Evolutionary conservation across 2,329 filamentous ascomycete species (phyloP).

Genomic region (Chlorencoelia australis): DNA sequence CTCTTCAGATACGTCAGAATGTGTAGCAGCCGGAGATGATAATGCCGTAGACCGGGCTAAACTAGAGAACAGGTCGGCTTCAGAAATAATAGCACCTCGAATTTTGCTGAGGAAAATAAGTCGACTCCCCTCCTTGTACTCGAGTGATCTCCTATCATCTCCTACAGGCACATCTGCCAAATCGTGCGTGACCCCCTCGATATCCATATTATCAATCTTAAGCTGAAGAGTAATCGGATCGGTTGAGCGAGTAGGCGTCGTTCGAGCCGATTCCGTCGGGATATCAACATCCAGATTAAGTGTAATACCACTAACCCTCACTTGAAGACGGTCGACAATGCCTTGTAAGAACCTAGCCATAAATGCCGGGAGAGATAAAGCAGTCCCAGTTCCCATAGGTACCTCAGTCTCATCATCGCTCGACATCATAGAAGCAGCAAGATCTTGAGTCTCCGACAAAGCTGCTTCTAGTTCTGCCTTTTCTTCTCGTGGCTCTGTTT

Average conservation of each 20-base stretch:
- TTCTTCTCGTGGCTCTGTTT: constrained; percentile 57
- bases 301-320: constrained; percentile 54
- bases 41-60: constrained; percentile 48
- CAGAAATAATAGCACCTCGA: constrained; percentile 54
- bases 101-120: constrained; percentile 54
- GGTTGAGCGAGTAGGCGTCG: constrained; percentile 30
- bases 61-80: constrained; percentile 54
- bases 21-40: constrained; percentile 44
- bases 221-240: constrained; percentile 56
- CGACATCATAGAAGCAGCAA: constrained; percentile 49
- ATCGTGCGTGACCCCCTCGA: constrained; percentile 51
- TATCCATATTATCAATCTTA: constrained; percentile 51
- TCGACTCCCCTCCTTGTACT: constrained; percentile 53
- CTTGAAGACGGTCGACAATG: constrained; percentile 59
- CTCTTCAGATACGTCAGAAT: constrained; percentile 32
- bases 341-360: constrained; percentile 64
- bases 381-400: constrained; percentile 57
- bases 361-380: constrained; percentile 59
- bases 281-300: constrained; percentile 56
- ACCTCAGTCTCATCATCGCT: constrained; percentile 51
- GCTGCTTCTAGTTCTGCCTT: constrained; percentile 59
- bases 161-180: constrained; percentile 20
- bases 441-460: constrained; percentile 49
- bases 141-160: constrained; percentile 7
- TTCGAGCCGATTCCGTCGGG: constrained; percentile 34